A percentile compares a stretch with the other conserved stretches of the same genome.
phyloP scores from a whole-genome alignment of 164 flowering plant species.

The Platanus orientalis region DNA sequence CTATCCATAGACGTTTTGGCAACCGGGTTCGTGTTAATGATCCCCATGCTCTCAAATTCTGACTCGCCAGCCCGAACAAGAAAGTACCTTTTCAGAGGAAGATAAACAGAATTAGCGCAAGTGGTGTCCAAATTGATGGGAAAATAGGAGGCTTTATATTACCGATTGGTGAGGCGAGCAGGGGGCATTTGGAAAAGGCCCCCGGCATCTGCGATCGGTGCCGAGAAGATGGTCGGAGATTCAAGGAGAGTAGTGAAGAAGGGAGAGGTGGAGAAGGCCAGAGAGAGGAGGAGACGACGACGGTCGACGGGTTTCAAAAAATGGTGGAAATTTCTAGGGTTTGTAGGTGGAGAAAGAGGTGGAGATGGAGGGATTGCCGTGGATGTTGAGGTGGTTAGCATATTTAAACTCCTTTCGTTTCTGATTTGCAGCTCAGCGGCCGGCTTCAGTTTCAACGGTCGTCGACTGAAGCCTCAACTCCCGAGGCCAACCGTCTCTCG shows the following conservation, averaged over 20 bases:
- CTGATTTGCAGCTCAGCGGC: background rate
- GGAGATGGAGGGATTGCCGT: conserved; percentile 11
- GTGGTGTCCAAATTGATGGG: background rate
- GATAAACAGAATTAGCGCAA: background rate
- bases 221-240: conserved; percentile 10
- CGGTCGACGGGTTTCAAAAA: conserved; percentile 30
- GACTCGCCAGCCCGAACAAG: conserved; percentile 95
- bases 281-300: conserved; percentile 45
- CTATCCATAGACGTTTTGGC: conserved; percentile 86
- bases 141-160: background rate
- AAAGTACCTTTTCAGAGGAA: conserved; percentile 47
- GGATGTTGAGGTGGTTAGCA: conserved; percentile 4
- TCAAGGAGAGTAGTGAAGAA: conserved; percentile 8
- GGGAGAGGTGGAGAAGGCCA: conserved; percentile 31
- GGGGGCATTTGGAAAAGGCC: conserved; percentile 98
- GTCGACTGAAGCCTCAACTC: background rate
- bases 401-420: background rate
- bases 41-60: conserved; percentile 69
- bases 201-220: conserved; percentile 46
- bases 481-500: background rate
- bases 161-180: conserved; percentile 71
- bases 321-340: conserved; percentile 7
- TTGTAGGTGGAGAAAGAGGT: conserved; percentile 9
- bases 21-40: conserved; percentile 88
- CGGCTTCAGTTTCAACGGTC: background rate